phyloP scores from a whole-genome alignment of 345 rosid genomes.

The Sisymbrium irio region DNA sequence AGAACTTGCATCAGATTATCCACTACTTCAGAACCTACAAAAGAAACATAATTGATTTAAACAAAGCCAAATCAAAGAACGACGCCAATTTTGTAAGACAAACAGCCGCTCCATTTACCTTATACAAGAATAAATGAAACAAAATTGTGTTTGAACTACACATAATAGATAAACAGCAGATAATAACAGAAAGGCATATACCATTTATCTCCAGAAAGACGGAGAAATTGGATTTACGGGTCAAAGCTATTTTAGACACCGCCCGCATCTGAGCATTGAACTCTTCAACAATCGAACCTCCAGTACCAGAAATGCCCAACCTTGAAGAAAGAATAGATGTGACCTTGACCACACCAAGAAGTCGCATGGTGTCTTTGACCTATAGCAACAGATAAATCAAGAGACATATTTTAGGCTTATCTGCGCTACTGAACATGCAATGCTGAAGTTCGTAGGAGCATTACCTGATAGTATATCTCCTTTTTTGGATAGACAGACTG shows the following conservation, averaged over 20 bases:
- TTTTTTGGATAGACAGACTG: conserved; percentile 80
- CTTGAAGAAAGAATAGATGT: conserved; percentile 68
- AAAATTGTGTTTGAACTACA: conserved; percentile 18
- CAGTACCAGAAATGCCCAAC: conserved; percentile 74
- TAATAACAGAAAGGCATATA: conserved; percentile 30
- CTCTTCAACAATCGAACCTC: conserved; percentile 86
- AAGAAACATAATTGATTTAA: conserved; percentile 8
- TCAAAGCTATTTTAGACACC: conserved; percentile 93
- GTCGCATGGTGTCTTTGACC: conserved; percentile 94
- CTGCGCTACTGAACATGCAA: conserved; percentile 12
- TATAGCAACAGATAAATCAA: conserved; percentile 34
- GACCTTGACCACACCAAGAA: conserved; percentile 91
- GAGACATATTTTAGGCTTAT: not conserved
- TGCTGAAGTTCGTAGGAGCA: conserved; percentile 9
- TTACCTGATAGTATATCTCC: conserved; percentile 85
- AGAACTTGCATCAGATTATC: conserved; percentile 92
- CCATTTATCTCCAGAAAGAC: conserved; percentile 77
- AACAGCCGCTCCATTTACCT: not conserved
- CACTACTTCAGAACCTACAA: conserved; percentile 81
- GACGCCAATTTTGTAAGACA: not conserved
- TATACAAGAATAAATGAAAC: conserved; percentile 14
- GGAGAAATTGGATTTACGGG: conserved; percentile 81
- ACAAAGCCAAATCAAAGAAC: conserved; percentile 26
- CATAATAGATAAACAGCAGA: not conserved
- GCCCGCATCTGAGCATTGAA: conserved; percentile 95